These are phyloP conservation scores for Pilaira anomala DNA, from an alignment of 192 early-diverging fungal species.

Conservation along the genomic window DNA sequence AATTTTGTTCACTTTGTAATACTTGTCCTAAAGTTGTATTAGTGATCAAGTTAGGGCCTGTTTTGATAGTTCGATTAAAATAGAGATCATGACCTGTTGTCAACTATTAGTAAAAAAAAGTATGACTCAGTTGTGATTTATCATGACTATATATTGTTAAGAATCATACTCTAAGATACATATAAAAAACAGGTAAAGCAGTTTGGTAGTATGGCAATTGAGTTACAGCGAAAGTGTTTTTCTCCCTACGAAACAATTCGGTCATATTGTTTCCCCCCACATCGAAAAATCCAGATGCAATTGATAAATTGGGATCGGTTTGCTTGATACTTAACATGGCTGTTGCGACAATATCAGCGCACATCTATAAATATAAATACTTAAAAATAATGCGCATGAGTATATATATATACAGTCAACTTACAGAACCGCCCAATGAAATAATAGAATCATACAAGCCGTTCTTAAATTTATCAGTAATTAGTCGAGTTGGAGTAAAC, in stretches of 20 bases:
- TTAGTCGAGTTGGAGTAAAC: too few species aligned
- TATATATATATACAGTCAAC: not conserved
- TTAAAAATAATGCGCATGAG: not conserved
- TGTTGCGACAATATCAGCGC: not conserved
- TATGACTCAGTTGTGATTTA: too few species aligned
- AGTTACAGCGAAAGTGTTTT: conserved; percentile 6
- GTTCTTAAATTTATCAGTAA: too few species aligned
- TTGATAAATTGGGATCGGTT: not conserved
- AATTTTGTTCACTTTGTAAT: conserved; percentile 2
- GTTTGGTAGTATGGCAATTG: conserved; percentile 28
- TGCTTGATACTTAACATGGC: not conserved
- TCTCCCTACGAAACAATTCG: conserved; percentile 6
- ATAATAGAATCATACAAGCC: conserved; percentile 16
- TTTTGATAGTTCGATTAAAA: conserved; percentile 17
- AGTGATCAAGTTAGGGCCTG: conserved; percentile 21
- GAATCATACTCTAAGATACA: conserved; percentile 19
- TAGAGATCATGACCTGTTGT: conserved; percentile 16
- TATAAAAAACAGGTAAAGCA: conserved; percentile 19
- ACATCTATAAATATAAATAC: conserved; percentile 7
- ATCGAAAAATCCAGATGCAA: conserved; percentile 17
- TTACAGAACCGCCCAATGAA: conserved; percentile 20
- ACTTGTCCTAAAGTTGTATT: not conserved
- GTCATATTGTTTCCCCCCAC: conserved; percentile 15
- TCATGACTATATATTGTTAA: not conserved
- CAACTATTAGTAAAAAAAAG: conserved; percentile 9